Conservation (phyloP, 106 monocot genomes). For the Vanilla planifolia region DNA sequence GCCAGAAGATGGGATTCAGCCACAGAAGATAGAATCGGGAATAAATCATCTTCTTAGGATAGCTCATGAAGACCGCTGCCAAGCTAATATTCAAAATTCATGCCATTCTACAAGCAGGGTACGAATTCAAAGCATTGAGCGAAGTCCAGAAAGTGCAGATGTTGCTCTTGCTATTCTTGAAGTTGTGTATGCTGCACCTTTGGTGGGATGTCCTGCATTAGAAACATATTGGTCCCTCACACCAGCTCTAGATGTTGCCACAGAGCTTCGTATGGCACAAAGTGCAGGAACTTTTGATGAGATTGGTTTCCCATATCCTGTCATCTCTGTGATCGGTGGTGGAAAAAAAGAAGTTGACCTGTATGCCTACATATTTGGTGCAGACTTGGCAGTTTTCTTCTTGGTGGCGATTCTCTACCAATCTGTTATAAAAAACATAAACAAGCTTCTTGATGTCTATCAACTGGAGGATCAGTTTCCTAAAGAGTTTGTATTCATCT, state of each 20-base stretch:
- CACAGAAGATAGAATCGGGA: slow-evolving; percentile 75
- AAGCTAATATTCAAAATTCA: slow-evolving; percentile 21
- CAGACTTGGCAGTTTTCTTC: slow-evolving; percentile 96
- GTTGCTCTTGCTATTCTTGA: slow-evolving; percentile 87
- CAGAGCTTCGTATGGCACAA: slow-evolving; percentile 63
- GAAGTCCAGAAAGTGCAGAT: slow-evolving; percentile 55
- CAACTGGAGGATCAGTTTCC: slow-evolving; percentile 98
- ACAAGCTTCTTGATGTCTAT: slow-evolving; percentile 91
- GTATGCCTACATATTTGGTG: slow-evolving; percentile 94
- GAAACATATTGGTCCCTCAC: slow-evolving; percentile 73
- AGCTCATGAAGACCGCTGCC: slow-evolving; percentile 62
- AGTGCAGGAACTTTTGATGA: slow-evolving; percentile 51
- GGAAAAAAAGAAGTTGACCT: slow-evolving; percentile 88
- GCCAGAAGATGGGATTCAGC: slow-evolving; percentile 97
- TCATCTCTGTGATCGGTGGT: slow-evolving; percentile 88
- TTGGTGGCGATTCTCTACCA: slow-evolving; percentile 93
- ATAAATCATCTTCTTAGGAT: slow-evolving; percentile 63
- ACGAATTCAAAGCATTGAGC: slow-evolving; percentile 91
- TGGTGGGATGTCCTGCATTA: slow-evolving; percentile 24
- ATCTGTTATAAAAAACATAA: slow-evolving; percentile 90
- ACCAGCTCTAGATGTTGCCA: slow-evolving; percentile 82
- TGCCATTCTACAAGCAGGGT: slow-evolving; percentile 61
- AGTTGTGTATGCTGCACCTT: slow-evolving; percentile 83
- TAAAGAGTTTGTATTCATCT: slow-evolving; percentile 93
- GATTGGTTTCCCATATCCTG: slow-evolving; percentile 63